Conservation (phyloP, 1,284 basidiomycete species). For the Cerrena zonata region DNA sequence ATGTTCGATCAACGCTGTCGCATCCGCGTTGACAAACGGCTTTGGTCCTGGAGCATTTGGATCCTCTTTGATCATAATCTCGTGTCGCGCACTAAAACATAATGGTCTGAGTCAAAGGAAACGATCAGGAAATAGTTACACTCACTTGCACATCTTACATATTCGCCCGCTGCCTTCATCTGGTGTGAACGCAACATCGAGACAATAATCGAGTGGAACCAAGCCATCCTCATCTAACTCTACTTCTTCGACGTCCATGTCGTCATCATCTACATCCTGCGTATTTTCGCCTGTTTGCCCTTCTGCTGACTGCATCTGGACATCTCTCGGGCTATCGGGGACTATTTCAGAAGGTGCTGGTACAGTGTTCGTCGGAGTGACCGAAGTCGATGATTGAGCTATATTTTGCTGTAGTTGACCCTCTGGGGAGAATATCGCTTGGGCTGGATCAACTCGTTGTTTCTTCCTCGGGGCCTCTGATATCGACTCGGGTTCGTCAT, state of each 20-base stretch:
- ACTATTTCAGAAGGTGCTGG: not conserved
- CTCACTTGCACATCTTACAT: conserved; percentile 4
- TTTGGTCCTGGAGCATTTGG: not conserved
- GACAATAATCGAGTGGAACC: not conserved
- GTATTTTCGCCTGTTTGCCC: too few relatives aligned
- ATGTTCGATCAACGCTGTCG: not conserved
- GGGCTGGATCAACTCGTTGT: not conserved
- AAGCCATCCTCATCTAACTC: not conserved
- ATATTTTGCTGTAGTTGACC: not conserved
- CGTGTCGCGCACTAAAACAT: not conserved
- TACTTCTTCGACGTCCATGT: not conserved
- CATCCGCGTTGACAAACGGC: not conserved
- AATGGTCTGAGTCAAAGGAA: not conserved
- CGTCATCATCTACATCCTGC: not conserved
- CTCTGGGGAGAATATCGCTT: not conserved
- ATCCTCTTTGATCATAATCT: not conserved
- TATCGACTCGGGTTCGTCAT: not conserved
- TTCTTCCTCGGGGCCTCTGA: not conserved
- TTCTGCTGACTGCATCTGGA: not conserved
- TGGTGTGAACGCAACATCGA: not conserved
- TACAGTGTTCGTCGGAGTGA: not conserved
- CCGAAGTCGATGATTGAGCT: not conserved
- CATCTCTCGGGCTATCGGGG: not conserved
- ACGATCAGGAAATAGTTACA: not conserved
- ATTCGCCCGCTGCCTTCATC: not conserved